phyloP scores from a whole-genome alignment of 352 stramenopile species.

The Albugo candida region DNA sequence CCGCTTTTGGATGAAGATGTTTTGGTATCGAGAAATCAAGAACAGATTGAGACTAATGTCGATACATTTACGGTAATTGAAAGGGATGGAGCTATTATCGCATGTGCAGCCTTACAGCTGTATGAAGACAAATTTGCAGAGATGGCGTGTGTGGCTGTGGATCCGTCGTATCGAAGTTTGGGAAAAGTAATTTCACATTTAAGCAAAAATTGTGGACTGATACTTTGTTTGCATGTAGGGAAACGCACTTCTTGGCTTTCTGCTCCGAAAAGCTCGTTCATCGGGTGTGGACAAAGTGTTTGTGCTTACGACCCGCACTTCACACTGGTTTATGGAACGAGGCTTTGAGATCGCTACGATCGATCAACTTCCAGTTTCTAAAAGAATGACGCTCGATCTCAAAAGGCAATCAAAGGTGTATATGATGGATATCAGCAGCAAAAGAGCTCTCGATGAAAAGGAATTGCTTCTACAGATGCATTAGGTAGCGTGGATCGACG shows the following conservation, averaged over 20 bases:
- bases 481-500: too few relatives aligned
- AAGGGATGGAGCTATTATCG: conserved; percentile 78
- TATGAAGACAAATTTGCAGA: conserved; percentile 81
- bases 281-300: conserved; percentile 86
- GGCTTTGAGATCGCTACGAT: conserved; percentile 85
- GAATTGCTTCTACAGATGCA: conserved; percentile 52
- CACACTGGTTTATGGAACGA: conserved; percentile 96
- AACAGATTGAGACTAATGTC: conserved; percentile 80
- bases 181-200: conserved; percentile 25
- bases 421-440: conserved; percentile 76
- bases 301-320: conserved; percentile 94
- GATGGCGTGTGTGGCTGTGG: conserved; percentile 80
- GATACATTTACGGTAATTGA: conserved; percentile 77
- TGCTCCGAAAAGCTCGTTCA: conserved; percentile 71
- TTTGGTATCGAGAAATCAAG: conserved; percentile 69
- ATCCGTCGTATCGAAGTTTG: conserved; percentile 66
- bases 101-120: conserved; percentile 72
- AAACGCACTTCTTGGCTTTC: conserved; percentile 81
- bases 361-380: conserved; percentile 67
- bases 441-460: conserved; percentile 65
- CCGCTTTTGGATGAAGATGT: conserved; percentile 77
- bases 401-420: conserved; percentile 78
- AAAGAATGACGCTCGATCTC: conserved; percentile 54
- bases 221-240: conserved; percentile 17
- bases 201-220: background rate